Evolutionary conservation across 75 land plant species (phyloP).

Genomic region (Cryptomeria japonica): DNA sequence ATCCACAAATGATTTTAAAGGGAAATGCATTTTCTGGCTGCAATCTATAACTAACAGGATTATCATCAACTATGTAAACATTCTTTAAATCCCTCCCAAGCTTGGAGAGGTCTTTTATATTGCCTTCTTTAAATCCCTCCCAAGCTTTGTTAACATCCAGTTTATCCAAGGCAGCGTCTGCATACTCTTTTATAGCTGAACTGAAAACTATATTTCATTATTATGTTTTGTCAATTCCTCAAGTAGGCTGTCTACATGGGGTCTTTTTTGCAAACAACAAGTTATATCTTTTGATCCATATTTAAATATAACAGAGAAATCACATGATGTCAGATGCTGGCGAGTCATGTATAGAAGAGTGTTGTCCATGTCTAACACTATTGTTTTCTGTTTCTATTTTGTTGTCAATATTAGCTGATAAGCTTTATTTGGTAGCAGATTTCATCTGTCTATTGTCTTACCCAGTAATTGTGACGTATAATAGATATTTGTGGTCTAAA

Average conservation of each 20-base stretch:
- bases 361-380: slow-evolving; percentile 36
- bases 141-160: not conserved
- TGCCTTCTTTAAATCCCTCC: too few species aligned
- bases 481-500: too few species aligned
- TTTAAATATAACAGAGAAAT: not conserved
- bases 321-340: not conserved
- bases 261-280: slow-evolving; percentile 10
- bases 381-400: not conserved
- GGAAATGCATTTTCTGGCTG: not conserved
- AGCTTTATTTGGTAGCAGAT: too few species aligned
- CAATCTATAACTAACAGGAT: not conserved
- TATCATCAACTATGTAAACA: not conserved
- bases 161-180: not conserved
- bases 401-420: too few species aligned
- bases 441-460: too few species aligned
- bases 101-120: not conserved
- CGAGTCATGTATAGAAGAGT: slow-evolving; percentile 12
- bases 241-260: slow-evolving; percentile 27
- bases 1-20: not conserved
- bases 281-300: too few species aligned
- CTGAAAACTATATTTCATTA: slow-evolving; percentile 35
- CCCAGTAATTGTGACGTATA: too few species aligned
- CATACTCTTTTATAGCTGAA: slow-evolving; percentile 4
- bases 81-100: not conserved
- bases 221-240: slow-evolving; percentile 8